Percentiles rank a stretch among this genome's conserved stretches.
Evolutionary conservation across 208 protist species (phyloP).

Genomic region (Trypanosomatidae sp.): DNA sequence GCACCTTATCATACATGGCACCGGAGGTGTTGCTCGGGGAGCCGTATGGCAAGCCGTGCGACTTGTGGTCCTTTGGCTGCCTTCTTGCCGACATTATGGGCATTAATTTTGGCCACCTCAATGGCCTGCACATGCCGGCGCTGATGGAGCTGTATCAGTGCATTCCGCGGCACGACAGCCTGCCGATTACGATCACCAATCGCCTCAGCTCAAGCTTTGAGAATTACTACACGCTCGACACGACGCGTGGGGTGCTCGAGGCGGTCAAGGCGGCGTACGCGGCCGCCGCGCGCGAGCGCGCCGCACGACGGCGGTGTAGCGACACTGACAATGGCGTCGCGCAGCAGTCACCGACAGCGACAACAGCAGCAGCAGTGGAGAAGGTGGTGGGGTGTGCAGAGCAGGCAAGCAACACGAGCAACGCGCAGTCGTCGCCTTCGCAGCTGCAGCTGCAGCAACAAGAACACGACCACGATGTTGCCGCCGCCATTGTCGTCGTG

Average conservation of each 20-base stretch:
- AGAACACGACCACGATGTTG: no score
- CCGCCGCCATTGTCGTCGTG: no score
- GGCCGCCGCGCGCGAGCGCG: slow-evolving; percentile 11
- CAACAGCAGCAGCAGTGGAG: no score
- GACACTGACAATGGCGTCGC: no score
- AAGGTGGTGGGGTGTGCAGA: no score
- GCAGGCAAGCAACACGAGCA: no score
- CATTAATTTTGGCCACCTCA: slow-evolving; percentile 54
- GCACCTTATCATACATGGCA: slow-evolving; percentile 74
- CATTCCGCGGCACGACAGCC: slow-evolving; percentile 19
- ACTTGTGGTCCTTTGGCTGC: slow-evolving; percentile 77
- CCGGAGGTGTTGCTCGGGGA: slow-evolving; percentile 76
- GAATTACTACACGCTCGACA: slow-evolving; percentile 22
- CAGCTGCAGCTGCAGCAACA: no score
- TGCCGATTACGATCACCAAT: slow-evolving; percentile 46
- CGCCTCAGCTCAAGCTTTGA: slow-evolving; percentile 13
- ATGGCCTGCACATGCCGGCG: slow-evolving; percentile 42
- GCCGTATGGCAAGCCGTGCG: slow-evolving; percentile 64
- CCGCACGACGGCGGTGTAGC: no score
- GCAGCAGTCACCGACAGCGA: no score
- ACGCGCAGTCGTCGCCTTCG: no score
- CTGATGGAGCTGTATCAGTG: slow-evolving; percentile 47
- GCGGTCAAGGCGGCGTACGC: slow-evolving; percentile 25
- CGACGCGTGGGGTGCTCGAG: slow-evolving; percentile 16
- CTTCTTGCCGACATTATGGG: slow-evolving; percentile 65